phyloP scores from a whole-genome alignment of 2,329 filamentous ascomycete genomes.

The Talaromyces rugulosus region DNA sequence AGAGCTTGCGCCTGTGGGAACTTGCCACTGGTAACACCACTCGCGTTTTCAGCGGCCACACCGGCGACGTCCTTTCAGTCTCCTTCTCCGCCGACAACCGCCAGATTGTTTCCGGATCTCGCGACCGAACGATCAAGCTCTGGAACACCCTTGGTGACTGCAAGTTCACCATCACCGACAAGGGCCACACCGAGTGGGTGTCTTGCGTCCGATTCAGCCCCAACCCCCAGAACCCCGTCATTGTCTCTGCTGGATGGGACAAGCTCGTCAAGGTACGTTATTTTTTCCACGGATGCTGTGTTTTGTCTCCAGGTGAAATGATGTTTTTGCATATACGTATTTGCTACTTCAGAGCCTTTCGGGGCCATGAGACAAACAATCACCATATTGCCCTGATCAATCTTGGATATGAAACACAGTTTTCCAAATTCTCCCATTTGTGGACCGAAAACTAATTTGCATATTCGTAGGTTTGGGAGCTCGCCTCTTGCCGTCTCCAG shows the following conservation, averaged over 20 bases:
- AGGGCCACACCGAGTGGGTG: slow-evolving; percentile 99
- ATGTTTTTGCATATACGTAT: slow-evolving; percentile 96
- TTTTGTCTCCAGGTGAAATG: slow-evolving; percentile 55
- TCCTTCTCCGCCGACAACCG: slow-evolving; percentile 99
- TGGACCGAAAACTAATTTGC: not conserved
- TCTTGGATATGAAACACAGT: slow-evolving; percentile 12
- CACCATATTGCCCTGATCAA: slow-evolving; percentile 59
- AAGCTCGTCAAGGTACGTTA: slow-evolving; percentile 98
- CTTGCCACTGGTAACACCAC: slow-evolving; percentile 95
- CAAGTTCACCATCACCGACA: slow-evolving; percentile 99
- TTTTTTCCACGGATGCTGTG: slow-evolving; percentile 13
- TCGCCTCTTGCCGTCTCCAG: slow-evolving; percentile 98
- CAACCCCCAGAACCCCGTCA: slow-evolving; percentile 99
- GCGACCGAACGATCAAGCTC: slow-evolving; percentile 98
- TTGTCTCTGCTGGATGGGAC: slow-evolving; percentile 98
- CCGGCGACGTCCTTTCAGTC: slow-evolving; percentile 98
- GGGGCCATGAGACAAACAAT: slow-evolving; percentile 94
- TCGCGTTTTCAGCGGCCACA: slow-evolving; percentile 97
- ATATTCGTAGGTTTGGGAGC: slow-evolving; percentile 88
- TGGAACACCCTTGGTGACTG: slow-evolving; percentile 99
- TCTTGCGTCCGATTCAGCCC: slow-evolving; percentile 99
- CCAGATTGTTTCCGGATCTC: slow-evolving; percentile 98
- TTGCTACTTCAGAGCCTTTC: slow-evolving; percentile 99
- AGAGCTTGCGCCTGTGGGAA: slow-evolving; percentile 99
- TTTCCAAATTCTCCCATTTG: not conserved